These are phyloP conservation scores for Nemania diffusa DNA, from an alignment of 2,329 filamentous ascomycete species.

Conservation along the genomic window DNA sequence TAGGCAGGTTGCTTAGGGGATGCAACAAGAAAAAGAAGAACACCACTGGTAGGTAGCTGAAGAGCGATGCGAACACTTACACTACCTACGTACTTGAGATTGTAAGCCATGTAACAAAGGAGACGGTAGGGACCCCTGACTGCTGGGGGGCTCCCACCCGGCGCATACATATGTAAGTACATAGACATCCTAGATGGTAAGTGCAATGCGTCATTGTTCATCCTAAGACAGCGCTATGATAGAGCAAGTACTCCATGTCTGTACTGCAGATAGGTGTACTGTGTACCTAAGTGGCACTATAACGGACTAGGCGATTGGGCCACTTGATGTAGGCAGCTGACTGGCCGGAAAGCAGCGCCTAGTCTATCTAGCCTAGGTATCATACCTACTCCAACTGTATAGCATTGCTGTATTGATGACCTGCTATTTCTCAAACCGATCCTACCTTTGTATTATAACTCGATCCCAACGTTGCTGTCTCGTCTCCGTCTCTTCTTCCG, in stretches of 20 bases:
- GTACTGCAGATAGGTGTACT: no score
- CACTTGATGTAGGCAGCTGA: no score
- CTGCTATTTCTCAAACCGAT: background rate
- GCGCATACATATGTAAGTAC: background rate
- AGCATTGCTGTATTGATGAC: background rate
- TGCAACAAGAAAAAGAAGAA: slow-evolving; percentile 1
- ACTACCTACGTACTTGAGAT: background rate
- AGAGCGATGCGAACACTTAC: background rate
- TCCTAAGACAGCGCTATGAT: slow-evolving; percentile 2
- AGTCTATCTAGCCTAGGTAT: no score
- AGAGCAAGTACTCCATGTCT: no score
- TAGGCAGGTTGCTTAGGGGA: background rate
- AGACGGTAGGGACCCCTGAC: slow-evolving; percentile 35
- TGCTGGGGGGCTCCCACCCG: slow-evolving; percentile 17
- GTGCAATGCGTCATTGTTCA: slow-evolving; percentile 28
- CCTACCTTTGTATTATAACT: background rate
- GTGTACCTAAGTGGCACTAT: no score
- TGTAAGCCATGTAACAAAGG: background rate
- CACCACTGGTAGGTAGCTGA: background rate
- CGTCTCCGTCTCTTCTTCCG: background rate
- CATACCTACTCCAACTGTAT: no score
- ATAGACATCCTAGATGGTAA: background rate
- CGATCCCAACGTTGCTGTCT: background rate
- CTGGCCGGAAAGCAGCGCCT: no score
- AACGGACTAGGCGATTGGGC: no score